These are phyloP conservation scores for Monotropa hypopitys DNA, from an alignment of 179 eudicot genomes.

Conservation along the genomic window DNA sequence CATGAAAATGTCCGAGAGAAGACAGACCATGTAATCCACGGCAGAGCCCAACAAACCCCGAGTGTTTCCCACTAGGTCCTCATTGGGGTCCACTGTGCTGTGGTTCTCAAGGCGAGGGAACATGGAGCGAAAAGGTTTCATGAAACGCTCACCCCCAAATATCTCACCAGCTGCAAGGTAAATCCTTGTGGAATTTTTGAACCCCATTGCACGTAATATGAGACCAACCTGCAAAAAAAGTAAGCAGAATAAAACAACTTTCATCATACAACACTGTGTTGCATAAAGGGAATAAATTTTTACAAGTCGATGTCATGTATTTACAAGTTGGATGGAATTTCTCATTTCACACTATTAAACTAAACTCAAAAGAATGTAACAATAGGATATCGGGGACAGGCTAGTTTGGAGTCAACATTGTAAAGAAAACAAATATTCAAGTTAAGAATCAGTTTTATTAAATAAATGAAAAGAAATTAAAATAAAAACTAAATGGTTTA, in stretches of 20 bases:
- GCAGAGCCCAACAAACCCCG: slow-evolving; percentile 75
- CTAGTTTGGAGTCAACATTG: background rate
- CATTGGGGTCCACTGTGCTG: slow-evolving; percentile 62
- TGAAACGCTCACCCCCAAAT: slow-evolving; percentile 80
- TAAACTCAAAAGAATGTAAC: background rate
- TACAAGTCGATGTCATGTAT: background rate
- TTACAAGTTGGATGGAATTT: background rate
- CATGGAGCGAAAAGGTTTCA: slow-evolving; percentile 74
- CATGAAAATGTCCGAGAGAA: slow-evolving; percentile 75
- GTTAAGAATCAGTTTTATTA: background rate
- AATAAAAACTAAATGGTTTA: background rate
- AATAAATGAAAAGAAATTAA: background rate
- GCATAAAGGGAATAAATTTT: background rate
- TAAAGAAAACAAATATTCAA: background rate
- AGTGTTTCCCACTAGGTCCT: slow-evolving; percentile 54
- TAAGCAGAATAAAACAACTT: background rate
- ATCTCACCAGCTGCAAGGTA: slow-evolving; percentile 89
- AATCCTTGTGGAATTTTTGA: slow-evolving; percentile 72
- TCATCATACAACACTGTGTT: background rate
- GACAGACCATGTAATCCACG: slow-evolving; percentile 96
- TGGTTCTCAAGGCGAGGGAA: slow-evolving; percentile 90
- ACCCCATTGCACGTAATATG: slow-evolving; percentile 62
- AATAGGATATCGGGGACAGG: background rate
- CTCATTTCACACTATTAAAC: background rate
- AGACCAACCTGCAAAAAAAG: slow-evolving; percentile 64